Evolutionary conservation across 2,329 filamentous ascomycete genomes (phyloP).

Genomic region (Pseudodiploospora longispora): DNA sequence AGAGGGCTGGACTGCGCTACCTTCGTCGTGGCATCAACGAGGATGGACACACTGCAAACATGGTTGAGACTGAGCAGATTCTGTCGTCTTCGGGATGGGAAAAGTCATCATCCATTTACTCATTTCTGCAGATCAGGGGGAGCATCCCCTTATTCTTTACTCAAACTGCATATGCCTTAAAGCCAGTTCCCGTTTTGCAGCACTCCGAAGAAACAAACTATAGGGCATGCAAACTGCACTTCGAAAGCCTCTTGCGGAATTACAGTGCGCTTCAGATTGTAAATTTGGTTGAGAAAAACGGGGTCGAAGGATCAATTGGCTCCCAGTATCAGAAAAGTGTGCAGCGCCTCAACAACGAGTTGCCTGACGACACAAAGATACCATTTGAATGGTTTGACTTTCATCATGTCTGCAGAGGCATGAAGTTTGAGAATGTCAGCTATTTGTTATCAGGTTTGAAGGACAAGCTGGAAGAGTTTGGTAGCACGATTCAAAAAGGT

Average conservation of each 20-base stretch:
- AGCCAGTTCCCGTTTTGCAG: slow-evolving; percentile 73
- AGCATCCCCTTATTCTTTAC: slow-evolving; percentile 95
- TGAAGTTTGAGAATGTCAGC: slow-evolving; percentile 96
- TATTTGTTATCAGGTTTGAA: slow-evolving; percentile 65
- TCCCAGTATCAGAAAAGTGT: slow-evolving; percentile 66
- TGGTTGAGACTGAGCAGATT: slow-evolving; percentile 92
- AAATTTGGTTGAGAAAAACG: slow-evolving; percentile 83
- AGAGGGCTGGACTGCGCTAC: slow-evolving; percentile 83
- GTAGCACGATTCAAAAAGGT: slow-evolving; percentile 56
- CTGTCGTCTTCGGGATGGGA: slow-evolving; percentile 65
- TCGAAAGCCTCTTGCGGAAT: slow-evolving; percentile 55
- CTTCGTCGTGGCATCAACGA: slow-evolving; percentile 86
- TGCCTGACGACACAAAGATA: slow-evolving; percentile 32
- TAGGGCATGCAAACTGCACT: slow-evolving; percentile 70
- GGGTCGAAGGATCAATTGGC: slow-evolving; percentile 72
- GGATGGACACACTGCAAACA: slow-evolving; percentile 79
- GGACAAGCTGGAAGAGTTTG: slow-evolving; percentile 58
- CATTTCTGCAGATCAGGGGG: slow-evolving; percentile 79
- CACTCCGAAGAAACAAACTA: slow-evolving; percentile 76
- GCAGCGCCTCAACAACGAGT: slow-evolving; percentile 56
- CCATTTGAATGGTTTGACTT: slow-evolving; percentile 96
- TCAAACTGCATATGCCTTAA: slow-evolving; percentile 87
- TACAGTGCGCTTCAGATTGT: slow-evolving; percentile 76
- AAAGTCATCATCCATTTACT: slow-evolving; percentile 56
- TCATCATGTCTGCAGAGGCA: slow-evolving; percentile 81